phyloP scores from a whole-genome alignment of 371 early-diverging fungal species.

The Batrachochytrium dendrobatidis region DNA sequence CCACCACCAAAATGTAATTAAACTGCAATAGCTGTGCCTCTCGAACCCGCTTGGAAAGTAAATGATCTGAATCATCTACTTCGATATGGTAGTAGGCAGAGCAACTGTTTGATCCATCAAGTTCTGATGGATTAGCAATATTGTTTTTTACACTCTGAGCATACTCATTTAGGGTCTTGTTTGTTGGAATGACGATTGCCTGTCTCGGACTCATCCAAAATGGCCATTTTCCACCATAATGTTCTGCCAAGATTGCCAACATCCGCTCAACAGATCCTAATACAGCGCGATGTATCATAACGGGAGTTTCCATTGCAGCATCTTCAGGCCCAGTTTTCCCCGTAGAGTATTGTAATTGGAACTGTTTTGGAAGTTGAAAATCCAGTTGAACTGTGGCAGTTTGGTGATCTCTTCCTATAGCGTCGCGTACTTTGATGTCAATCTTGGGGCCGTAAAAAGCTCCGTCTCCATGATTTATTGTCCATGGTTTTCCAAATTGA shows the following conservation, averaged over 20 bases:
- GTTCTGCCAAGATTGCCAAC: constrained; percentile 91
- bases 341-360: constrained; percentile 67
- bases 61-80: constrained; percentile 39
- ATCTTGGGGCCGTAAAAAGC: constrained; percentile 67
- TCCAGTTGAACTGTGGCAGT: constrained; percentile 66
- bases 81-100: constrained; percentile 38
- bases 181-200: constrained; percentile 45
- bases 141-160: constrained; percentile 28
- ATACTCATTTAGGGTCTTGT: constrained; percentile 16
- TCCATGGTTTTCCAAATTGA: constrained; percentile 28
- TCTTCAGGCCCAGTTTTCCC: no score
- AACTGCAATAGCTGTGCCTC: constrained; percentile 66
- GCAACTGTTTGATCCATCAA: not conserved
- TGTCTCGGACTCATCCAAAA: constrained; percentile 66
- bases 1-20: constrained; percentile 51
- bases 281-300: constrained; percentile 94
- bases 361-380: constrained; percentile 87
- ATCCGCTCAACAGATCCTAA: constrained; percentile 91
- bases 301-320: constrained; percentile 59
- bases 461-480: constrained; percentile 53
- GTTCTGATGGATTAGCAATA: constrained; percentile 31
- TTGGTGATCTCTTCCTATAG: constrained; percentile 49
- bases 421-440: constrained; percentile 55
- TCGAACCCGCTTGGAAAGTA: constrained; percentile 46
- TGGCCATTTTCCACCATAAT: constrained; percentile 77